Base-by-base conservation (phyloP, 2,329 filamentous ascomycete genomes). In the Pseudogymnoascus sp. region DNA sequence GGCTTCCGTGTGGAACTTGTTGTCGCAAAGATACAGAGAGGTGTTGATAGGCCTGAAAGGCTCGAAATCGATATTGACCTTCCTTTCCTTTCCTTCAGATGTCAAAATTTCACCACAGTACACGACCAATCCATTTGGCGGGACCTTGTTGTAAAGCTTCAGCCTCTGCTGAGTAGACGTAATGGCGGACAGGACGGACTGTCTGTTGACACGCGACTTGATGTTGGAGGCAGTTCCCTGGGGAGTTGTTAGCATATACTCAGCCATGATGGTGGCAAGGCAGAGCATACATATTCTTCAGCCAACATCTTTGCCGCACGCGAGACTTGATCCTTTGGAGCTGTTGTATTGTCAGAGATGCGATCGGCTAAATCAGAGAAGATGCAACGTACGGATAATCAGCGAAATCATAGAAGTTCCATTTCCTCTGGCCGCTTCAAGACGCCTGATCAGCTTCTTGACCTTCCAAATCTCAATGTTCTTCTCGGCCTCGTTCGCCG, bases 81-180 rank as follows among this genome's bases (percentile, higher is more conserved):
- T 99, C 74, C 95, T 86, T 81, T 99, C 95, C 80, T 99, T 99
- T 78, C 95, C 95, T 82, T 99, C 95, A 31, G 88, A 88, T 63
- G 95, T 99, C 82, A 99, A 88, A 76, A 99, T 97, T 97, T 99
- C 95, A 88, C 95, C 95, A 78, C 95, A 99, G 85, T 99, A 99
- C 70, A 99, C 90, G 68, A 99, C 95, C 69, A 99, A 82, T 65
- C 95, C 95, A 79, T 99, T 99, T 59, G 95, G 91, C 33, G 96
- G 95, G 63, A 99, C 95, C 80, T 97, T 97, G 80, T 93, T 96
- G 83, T 99, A 99, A 59, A 99, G 85, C 85, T 99, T 99, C 69
- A 99, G 87, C 77, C 95, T 90, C 82, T 99, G 95, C 80, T 99
- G 96, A 71, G 95, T 99, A 66, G 95, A 99, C 61, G 95, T 99